Base-by-base conservation (phyloP, 2,329 filamentous ascomycete genomes). In the Aspergillus fumigatiaffinis region DNA sequence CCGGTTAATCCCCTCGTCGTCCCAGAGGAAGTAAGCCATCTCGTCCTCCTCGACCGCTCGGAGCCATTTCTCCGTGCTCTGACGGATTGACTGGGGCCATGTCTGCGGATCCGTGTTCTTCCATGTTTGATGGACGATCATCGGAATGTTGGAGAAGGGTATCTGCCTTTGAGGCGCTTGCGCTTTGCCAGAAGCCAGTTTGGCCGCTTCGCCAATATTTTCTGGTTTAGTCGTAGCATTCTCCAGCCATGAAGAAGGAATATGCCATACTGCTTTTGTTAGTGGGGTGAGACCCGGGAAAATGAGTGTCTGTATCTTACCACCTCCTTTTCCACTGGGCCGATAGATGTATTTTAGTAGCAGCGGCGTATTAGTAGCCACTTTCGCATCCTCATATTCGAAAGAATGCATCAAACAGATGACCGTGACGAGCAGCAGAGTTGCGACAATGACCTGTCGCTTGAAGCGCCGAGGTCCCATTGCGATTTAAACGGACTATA, bases 1-100 rank as follows among this genome's bases (percentile, higher is more conserved):
- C 38, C 64, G 60, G 2, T 58, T 50, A 25, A 71, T 66, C 3
- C 70, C 71, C 3, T 65, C 65, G 42, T 73, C 71, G 20, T 70
- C 66, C 71, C 71, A 73, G n/a, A 73, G 58, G 47, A 73, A 64
- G 46, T 72, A 73, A 0, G 71, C 69, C 66, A 71, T 70, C 5
- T 62, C 55, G 9, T 59, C 60, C 3, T 60, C 52, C 8, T 64
- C 59, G 1, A 65, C 63, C 5, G 59, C 58, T 8, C 53, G 25
- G 35, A 73, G 59, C 71, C 71, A 73, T 51, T 57, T 61, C 50
- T 73, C 70, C 2, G 67, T 64, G 52, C 66, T 66, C 12, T 58
- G 51, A 5, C 62, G 63, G 4, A 68, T 61, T 20, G 58, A 54
- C 7, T 62, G 59, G 0, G 67, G 60, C 69, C 68, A 73, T 3